Conservation (phyloP, 164 flowering plant genomes). For the Santalum album region DNA sequence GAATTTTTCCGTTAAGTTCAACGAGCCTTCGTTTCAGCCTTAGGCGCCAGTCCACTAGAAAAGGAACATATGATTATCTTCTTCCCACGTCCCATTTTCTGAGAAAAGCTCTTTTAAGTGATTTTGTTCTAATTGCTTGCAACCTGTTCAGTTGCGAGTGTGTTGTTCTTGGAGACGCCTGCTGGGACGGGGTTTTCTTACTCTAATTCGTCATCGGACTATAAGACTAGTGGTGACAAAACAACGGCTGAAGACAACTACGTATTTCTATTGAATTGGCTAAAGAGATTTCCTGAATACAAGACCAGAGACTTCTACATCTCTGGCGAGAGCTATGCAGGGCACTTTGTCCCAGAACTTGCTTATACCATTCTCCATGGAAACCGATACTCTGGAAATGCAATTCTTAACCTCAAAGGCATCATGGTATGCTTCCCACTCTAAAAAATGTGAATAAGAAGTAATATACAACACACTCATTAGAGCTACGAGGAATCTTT, state of each 20-base stretch:
- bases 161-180: constrained; percentile 66
- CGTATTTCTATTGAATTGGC: background rate
- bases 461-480: no score
- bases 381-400: background rate
- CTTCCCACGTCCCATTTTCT: no score
- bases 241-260: background rate
- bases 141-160: constrained; percentile 53
- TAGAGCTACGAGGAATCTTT: no score
- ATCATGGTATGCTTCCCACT: no score
- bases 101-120: background rate
- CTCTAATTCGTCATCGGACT: background rate
- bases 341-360: background rate
- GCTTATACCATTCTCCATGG: background rate
- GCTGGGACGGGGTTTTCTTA: constrained; percentile 59
- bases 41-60: no score
- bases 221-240: background rate
- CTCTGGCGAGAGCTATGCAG: constrained; percentile 2
- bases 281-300: background rate
- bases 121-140: no score
- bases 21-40: no score
- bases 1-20: no score
- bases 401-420: no score
- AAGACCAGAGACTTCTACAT: background rate
- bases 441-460: no score
- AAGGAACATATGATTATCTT: no score